These are phyloP conservation scores for Fraxinus sp. DNA, from an alignment of 305 asterid species.

Conservation along the genomic window DNA sequence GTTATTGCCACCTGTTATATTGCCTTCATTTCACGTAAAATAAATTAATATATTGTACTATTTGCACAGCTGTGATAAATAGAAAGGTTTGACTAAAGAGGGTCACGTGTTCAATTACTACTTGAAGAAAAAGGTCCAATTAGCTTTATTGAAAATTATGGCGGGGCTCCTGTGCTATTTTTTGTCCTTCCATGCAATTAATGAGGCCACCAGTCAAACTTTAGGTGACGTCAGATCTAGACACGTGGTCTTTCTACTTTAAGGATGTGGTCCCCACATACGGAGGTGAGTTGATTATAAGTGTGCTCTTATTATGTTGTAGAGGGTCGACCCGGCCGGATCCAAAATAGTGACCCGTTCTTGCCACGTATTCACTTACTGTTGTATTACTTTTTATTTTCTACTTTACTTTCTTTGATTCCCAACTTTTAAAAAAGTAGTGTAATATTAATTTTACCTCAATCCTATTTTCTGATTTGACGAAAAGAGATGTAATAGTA, in stretches of 20 bases:
- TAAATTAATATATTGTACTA: slow-evolving; percentile 15
- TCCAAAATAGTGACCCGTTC: not conserved
- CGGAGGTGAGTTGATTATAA: not conserved
- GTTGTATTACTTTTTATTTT: not conserved
- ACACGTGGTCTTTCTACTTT: slow-evolving; percentile 42
- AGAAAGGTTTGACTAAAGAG: slow-evolving; percentile 26
- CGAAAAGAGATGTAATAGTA: not conserved
- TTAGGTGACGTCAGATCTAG: slow-evolving; percentile 24
- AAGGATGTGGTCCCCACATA: slow-evolving; percentile 22
- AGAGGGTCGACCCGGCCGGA: not conserved
- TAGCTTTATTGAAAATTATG: slow-evolving; percentile 37
- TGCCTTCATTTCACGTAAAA: slow-evolving; percentile 17
- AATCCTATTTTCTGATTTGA: not conserved
- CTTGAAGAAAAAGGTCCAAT: not conserved
- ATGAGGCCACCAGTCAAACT: not conserved
- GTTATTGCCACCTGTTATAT: slow-evolving; percentile 30
- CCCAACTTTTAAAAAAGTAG: not conserved
- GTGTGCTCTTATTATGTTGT: not conserved
- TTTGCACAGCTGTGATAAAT: slow-evolving; percentile 13
- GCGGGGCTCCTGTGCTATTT: slow-evolving; percentile 56
- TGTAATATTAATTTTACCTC: not conserved
- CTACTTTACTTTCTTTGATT: not conserved
- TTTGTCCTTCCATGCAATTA: slow-evolving; percentile 10
- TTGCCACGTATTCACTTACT: too few species aligned
- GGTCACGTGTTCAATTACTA: slow-evolving; percentile 30